Base-by-base conservation (phyloP, 2,329 filamentous ascomycete species). In the Penicillium hesseltinei region DNA sequence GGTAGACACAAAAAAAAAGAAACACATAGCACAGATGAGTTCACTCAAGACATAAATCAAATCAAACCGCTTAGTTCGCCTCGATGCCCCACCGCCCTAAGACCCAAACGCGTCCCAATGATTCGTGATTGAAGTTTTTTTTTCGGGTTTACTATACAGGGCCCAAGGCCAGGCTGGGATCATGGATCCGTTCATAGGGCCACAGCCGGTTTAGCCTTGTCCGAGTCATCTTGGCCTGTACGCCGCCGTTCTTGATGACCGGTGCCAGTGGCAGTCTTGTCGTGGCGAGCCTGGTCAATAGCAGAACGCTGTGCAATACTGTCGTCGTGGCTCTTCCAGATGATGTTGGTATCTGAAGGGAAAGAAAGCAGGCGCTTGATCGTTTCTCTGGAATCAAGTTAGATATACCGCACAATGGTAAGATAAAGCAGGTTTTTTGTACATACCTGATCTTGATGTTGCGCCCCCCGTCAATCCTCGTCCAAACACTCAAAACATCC, bases 401-500 rank as follows among this genome's bases (percentile, higher is more conserved):
- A 74, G 72, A 31, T 23, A 36, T n/a, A 15, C 6, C 4, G 5
- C 21, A 23, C 1, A 21, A 17, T 62, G 54, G 29, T 11, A 29
- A 51, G 55, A 45, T 44, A 39, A 56, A 51, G 27, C 19, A 45
- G 52, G 38, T 6, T 27, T 23, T 29, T 25, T 19, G 11, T 40
- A 76, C 86, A 67, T 84, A 96, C 89, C 93, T 88, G 70, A 99
- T 96, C 81, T 96, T 97, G 68, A 97, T 89, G 75, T 97, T 95
- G 69, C 91, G 88, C 62, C 92, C 91, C 44, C 92, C 93, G 70
- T 96, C 91, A 68, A 91, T 94, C 75, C 92, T 90, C 54, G 92
- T 96, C 94, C 94, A 99, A 72, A 99, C 92, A 78, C 92, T 97
- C 75, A 99, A 83, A 61, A 97, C 95, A 72, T 99, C 94, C 78